Evolutionary conservation across 371 early-diverging fungal species (phyloP).

Genomic region (Mortierella sp.): DNA sequence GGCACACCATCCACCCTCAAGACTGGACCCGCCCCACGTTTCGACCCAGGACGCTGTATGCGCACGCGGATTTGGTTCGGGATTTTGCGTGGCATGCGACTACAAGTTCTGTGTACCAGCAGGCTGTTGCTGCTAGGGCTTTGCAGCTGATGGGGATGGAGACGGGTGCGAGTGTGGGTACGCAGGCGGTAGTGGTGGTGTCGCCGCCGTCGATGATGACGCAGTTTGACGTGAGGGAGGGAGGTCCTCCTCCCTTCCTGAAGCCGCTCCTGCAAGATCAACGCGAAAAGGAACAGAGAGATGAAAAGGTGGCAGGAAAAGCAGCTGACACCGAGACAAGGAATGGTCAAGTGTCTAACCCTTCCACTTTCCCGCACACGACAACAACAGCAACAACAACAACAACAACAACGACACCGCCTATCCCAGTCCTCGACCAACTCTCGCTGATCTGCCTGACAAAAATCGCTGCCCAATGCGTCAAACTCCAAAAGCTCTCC

Average conservation of each 20-base stretch:
- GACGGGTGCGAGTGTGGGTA: not conserved
- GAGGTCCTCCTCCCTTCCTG: not conserved
- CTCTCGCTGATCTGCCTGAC: constrained; percentile 21
- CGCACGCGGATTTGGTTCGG: constrained; percentile 32
- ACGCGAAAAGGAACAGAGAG: not conserved
- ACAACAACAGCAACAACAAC: not conserved
- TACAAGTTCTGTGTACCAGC: not conserved
- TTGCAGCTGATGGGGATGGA: not conserved
- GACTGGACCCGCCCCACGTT: constrained; percentile 33
- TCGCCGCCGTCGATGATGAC: not conserved
- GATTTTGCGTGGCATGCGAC: constrained; percentile 28
- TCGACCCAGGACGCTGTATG: constrained; percentile 20
- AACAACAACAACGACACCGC: no score
- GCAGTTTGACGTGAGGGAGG: not conserved
- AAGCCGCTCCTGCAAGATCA: not conserved
- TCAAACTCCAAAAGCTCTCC: constrained; percentile 17
- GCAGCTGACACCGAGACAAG: not conserved
- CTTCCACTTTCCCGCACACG: not conserved
- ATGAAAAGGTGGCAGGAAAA: not conserved
- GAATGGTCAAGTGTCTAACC: not conserved
- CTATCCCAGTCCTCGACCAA: constrained; percentile 5
- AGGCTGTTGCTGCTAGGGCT: not conserved
- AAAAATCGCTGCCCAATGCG: constrained; percentile 20
- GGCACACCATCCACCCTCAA: constrained; percentile 18
- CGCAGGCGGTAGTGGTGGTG: not conserved